phyloP scores from a whole-genome alignment of 75 land plant species.

The Pinus albicaulis region DNA sequence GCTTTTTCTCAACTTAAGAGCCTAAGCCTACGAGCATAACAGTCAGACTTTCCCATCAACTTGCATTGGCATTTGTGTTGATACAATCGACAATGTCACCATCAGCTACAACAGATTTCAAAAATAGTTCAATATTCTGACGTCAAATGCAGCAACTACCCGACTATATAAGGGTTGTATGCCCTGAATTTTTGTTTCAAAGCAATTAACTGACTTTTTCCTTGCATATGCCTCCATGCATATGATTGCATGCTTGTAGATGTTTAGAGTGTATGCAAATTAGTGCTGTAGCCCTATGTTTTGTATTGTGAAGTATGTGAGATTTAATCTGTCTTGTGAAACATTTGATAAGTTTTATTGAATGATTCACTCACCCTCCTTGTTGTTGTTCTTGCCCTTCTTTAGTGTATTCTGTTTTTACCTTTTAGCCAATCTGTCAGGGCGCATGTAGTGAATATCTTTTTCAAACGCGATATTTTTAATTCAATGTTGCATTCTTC shows the following conservation, averaged over 20 bases:
- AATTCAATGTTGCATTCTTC: too few species aligned
- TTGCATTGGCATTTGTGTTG: conserved; percentile 13
- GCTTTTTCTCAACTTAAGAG: conserved; percentile 11
- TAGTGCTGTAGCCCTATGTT: neutral
- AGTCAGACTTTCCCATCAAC: conserved; percentile 22
- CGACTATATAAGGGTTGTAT: conserved; percentile 33
- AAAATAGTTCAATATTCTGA: conserved; percentile 30
- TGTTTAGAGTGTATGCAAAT: neutral
- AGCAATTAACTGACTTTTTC: conserved; percentile 13
- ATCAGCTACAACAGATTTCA: conserved; percentile 36
- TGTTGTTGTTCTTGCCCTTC: too few species aligned
- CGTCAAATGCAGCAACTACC: conserved; percentile 25
- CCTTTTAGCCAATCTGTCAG: too few species aligned
- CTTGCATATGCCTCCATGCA: neutral
- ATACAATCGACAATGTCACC: conserved; percentile 12
- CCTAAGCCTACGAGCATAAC: conserved; percentile 41
- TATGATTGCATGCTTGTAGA: neutral
- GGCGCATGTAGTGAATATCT: too few species aligned
- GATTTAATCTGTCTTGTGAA: too few species aligned
- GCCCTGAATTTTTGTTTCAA: conserved; percentile 26
- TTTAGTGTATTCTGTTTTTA: too few species aligned
- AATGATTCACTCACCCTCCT: too few species aligned
- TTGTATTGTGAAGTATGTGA: too few species aligned
- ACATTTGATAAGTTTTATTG: too few species aligned
- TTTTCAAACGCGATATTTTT: too few species aligned